Evolutionary conservation across 2,329 filamentous ascomycete genomes (phyloP).

Genomic region (Metarhizium humberi): DNA sequence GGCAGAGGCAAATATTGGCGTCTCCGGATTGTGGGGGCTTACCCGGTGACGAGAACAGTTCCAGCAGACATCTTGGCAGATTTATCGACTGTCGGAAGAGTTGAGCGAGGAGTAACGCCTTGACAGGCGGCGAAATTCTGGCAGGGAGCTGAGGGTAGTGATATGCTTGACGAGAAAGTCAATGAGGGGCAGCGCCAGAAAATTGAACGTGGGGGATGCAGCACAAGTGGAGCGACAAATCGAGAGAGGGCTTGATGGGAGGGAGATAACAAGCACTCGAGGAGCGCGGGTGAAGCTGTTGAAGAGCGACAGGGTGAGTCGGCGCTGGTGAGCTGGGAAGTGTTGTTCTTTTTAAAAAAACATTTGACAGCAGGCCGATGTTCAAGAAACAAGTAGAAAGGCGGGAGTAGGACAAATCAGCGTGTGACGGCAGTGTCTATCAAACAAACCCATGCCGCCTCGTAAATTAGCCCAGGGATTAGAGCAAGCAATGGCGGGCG

Average conservation of each 20-base stretch:
- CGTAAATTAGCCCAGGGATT: too few relatives aligned
- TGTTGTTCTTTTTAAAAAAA: too few relatives aligned
- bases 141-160: constrained; percentile 3
- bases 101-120: constrained; percentile 5
- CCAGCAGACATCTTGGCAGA: constrained; percentile 59
- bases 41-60: constrained; percentile 90
- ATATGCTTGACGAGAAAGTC: background rate
- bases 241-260: background rate
- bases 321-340: background rate
- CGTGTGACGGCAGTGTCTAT: background rate
- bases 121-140: constrained; percentile 7
- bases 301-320: background rate
- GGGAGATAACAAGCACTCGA: background rate
- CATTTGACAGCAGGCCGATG: too few relatives aligned
- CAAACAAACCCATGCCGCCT: background rate
- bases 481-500: background rate
- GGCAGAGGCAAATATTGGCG: constrained; percentile 9
- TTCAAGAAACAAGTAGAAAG: background rate
- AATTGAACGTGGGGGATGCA: background rate
- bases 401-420: background rate
- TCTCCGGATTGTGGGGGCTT: constrained; percentile 17
- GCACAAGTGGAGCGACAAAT: background rate
- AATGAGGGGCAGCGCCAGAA: background rate
- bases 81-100: background rate
- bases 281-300: background rate